Evolutionary conservation across 805 yeast species (phyloP).

Genomic region (Candida caryicola): DNA sequence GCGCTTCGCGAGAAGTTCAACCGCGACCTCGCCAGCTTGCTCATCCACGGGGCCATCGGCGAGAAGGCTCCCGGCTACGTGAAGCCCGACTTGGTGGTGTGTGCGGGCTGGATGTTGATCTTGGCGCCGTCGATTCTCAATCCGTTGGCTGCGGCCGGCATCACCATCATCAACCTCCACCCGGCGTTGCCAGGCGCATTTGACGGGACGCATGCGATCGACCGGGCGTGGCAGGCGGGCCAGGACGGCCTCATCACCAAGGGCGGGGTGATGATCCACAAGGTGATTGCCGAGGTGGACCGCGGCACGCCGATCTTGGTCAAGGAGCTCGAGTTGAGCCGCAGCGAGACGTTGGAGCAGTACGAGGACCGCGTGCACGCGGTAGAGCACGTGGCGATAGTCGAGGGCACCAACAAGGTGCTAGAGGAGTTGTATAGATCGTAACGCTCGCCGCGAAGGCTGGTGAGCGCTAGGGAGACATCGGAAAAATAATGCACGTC

Average conservation of each 20-base stretch:
- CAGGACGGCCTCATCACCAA: slow-evolving; percentile 71
- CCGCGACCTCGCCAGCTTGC: slow-evolving; percentile 67
- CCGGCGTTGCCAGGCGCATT: slow-evolving; percentile 97
- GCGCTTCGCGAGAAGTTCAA: slow-evolving; percentile 71
- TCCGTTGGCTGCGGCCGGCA: slow-evolving; percentile 56
- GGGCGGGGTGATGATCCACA: slow-evolving; percentile 96
- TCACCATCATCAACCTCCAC: slow-evolving; percentile 88
- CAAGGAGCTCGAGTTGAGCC: slow-evolving; percentile 65
- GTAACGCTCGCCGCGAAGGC: neutral
- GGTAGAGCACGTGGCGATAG: slow-evolving; percentile 87
- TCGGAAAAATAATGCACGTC: too few species aligned
- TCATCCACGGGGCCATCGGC: slow-evolving; percentile 46
- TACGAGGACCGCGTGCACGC: slow-evolving; percentile 83
- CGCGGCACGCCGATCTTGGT: slow-evolving; percentile 87
- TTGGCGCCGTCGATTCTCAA: slow-evolving; percentile 72
- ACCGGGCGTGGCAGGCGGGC: slow-evolving; percentile 93
- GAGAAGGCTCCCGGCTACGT: slow-evolving; percentile 25
- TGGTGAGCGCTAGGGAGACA: too few species aligned
- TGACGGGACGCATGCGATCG: slow-evolving; percentile 96
- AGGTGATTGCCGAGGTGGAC: slow-evolving; percentile 94
- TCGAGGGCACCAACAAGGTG: slow-evolving; percentile 79
- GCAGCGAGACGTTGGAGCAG: slow-evolving; percentile 72
- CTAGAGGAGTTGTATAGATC: slow-evolving; percentile 37
- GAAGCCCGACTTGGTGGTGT: slow-evolving; percentile 82
- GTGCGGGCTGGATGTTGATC: slow-evolving; percentile 99